Conservation (phyloP, 225 moss, liverwort and hornwort genomes). For the Marchantia polymorpha region DNA sequence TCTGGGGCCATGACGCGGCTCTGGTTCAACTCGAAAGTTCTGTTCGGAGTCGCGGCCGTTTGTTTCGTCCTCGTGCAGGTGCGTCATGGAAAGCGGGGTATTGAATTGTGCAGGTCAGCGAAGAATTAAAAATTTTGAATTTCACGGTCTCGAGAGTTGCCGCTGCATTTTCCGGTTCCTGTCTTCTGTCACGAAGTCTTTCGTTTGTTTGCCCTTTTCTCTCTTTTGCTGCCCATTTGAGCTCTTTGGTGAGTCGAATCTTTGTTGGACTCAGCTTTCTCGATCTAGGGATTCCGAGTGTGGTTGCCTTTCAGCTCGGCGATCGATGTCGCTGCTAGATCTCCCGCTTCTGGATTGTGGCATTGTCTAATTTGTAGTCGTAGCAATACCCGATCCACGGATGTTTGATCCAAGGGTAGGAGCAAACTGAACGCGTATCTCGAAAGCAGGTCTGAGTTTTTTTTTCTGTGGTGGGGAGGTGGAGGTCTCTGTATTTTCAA, state of each 20-base stretch:
- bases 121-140: background rate
- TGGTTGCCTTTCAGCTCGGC: background rate
- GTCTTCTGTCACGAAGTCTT: background rate
- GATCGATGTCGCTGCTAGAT: background rate
- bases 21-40: slow-evolving; percentile 16
- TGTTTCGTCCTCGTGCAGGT: slow-evolving; percentile 44
- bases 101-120: background rate
- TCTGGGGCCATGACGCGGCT: slow-evolving; percentile 33
- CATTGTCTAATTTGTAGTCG: background rate
- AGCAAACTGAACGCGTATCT: background rate
- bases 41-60: slow-evolving; percentile 32
- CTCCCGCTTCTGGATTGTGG: background rate
- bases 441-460: background rate
- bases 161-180: background rate
- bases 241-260: background rate
- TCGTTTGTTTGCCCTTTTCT: background rate
- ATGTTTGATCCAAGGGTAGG: background rate
- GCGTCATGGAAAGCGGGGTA: background rate
- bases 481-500: background rate
- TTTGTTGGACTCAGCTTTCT: background rate
- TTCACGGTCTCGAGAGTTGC: too few species aligned
- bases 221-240: background rate
- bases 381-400: background rate
- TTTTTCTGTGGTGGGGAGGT: background rate
- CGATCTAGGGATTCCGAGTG: slow-evolving; percentile 1